Conservation (phyloP, 257 asterid species). For the Verbascum thapsus region DNA sequence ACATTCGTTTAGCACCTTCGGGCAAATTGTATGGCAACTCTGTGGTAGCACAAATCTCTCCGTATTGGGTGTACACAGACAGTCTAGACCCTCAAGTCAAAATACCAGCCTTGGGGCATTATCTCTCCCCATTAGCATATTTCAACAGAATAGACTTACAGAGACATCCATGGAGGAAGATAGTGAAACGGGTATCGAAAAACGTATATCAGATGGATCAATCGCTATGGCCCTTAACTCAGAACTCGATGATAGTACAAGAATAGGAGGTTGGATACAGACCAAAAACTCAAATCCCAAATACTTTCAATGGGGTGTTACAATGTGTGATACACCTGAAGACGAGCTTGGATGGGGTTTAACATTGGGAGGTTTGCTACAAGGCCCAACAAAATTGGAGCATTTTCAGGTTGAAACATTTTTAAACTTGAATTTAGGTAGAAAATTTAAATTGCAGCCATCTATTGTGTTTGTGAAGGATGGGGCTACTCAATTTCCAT, state of each 20-base stretch:
- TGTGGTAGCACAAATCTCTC: constrained; percentile 72
- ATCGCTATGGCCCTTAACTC: constrained; percentile 66
- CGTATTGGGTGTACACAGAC: constrained; percentile 62
- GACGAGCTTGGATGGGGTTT: constrained; percentile 86
- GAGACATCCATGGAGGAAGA: constrained; percentile 49
- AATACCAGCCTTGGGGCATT: constrained; percentile 55
- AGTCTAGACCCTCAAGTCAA: constrained; percentile 43
- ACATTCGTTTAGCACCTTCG: constrained; percentile 65
- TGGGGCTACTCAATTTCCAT: constrained; percentile 65
- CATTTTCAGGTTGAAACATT: constrained; percentile 74
- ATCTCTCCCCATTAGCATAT: constrained; percentile 54
- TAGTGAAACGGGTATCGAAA: constrained; percentile 26
- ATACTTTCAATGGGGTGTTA: constrained; percentile 62
- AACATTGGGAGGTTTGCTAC: constrained; percentile 63
- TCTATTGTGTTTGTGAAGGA: constrained; percentile 58
- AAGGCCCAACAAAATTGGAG: constrained; percentile 47
- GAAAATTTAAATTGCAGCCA: constrained; percentile 66
- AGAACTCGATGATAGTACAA: constrained; percentile 57
- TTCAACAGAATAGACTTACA: constrained; percentile 36
- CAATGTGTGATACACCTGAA: constrained; percentile 68
- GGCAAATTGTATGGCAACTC: constrained; percentile 67
- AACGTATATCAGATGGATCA: constrained; percentile 44
- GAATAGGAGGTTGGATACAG: constrained; percentile 83
- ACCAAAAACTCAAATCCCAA: constrained; percentile 50
- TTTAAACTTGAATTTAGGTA: constrained; percentile 59